Evolutionary conservation across 352 stramenopile genomes (phyloP), one percentile per base, ranked within the genome.

Genomic region (Phytophthora citricola): DNA sequence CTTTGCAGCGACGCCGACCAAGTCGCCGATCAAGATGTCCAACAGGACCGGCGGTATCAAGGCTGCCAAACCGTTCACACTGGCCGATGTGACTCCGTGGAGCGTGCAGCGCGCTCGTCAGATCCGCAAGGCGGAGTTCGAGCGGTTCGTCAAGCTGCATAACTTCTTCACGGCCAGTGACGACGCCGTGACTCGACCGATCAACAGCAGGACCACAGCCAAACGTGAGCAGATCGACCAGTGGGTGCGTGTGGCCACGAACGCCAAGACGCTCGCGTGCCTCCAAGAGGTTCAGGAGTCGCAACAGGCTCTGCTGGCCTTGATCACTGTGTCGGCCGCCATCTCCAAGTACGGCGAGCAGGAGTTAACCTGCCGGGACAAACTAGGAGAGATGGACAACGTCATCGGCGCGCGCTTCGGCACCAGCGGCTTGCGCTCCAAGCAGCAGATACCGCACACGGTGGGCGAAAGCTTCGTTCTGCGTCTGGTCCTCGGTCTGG

Each of bases 151-250:
- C 41, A 65, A 66, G 48, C 49, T 71, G 17, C 57, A 55, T 27
- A 71, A 71, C 49, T 71, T 58, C 43, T 71, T 71, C 43, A 32
- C 20, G 2, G 63, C 57, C 15, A 61, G 55, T 22, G 63, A 71
- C 26, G 49, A 55, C 8, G 22, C 20, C 6, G 38, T 46, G 9
- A 49, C 56, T 2, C 15, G 34, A 10, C 17, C 41, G 26, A 66
- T 71, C 26, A 61, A 53, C 38, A 34, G 14, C 20, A 63, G 63
- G 24, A 20, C 15, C 1, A 40, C 29, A 14, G 29, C n/a, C 32
- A 69, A 69, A 20, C 17, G 17, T 0, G 17, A 20, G 1, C 17
- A 20, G 1, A 48, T 69, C 5, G 55, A 69, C 39, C 24, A 60
- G 38, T 69, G 62, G 53, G 22, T 64, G 11, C 17, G 46, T 11